Evolutionary conservation across 805 yeast genomes (phyloP), one percentile per base, ranked within the genome.

Genomic region (Schizosaccharomyces lindneri): DNA sequence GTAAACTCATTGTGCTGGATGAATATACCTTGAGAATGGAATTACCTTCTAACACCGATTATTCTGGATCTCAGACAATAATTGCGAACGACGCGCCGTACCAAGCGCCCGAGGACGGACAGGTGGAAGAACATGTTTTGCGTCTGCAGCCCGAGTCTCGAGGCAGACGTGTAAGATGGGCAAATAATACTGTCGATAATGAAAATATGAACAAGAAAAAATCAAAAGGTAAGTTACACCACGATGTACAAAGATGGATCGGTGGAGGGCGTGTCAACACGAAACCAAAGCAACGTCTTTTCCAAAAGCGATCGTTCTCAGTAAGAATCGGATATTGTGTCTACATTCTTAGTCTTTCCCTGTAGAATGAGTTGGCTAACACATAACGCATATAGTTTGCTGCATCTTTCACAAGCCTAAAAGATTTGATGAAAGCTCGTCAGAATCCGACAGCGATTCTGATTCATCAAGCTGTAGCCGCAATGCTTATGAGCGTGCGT

Each of bases 141-240:
- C 55, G 24, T 4, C 55, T 24, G 24, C 15, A 24, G 15, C 29
- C 29, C 13, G 48, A 43, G 48, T n/a, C 48, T 17, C n/a, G 48
- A 19, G 55, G 24, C 24, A n/a, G 66, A 15, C 76, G 79, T 51
- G 96, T 90, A 0, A 76, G 81, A 61, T 90, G 97, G 96, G 76
- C 82, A 6, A 85, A 84, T 46, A 95, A 83, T 59, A 89, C 87
- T 3, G 77, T 93, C 4, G 97, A 90, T 70, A 90, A 90, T 70
- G 98, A 90, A 72, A 72, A 85, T 68, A 75, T 93, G 85, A 79
- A 84, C 68, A 86, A 81, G 73, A 93, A 93, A 74, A 88, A 87
- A 69, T 80, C 95, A 13, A 90, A 90, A 71, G 84, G 77, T 74
- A 64, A 61, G 75, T 69, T 7, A 9, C 19, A 13, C 6, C 1